Base-by-base conservation (phyloP, 768 basidiomycete species). In the Rhodotorula sphaerocarpa region DNA sequence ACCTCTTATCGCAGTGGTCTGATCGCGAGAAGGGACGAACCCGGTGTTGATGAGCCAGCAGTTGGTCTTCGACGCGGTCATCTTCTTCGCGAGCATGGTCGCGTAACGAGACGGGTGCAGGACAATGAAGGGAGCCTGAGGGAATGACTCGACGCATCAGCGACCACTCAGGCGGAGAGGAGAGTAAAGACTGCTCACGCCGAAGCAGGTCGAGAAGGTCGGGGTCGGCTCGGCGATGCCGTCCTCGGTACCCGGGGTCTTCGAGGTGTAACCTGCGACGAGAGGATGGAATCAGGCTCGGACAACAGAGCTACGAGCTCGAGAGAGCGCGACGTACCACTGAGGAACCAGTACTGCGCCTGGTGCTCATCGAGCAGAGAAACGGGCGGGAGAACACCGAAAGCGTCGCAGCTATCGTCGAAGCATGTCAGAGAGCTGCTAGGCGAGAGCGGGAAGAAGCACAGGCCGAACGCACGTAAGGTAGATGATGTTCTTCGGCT, bases 21-120 rank as follows among this genome's bases (percentile, higher is more conserved):
- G n/a, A n/a, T n/a, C n/a, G 34, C 36, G 12, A 36, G 10, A 39
- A 14, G 7, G 6, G 25, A 77, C 48, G 48, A 23, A 50, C 4
- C 78, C 93, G 5, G 93, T 99, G 85, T 99, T 97, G 83, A 99
- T 87, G 74, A 97, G 81, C 90, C 90, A 99, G 80, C 92, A 95
- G 77, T 90, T 77, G 71, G 91, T 90, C 58, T 88, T 82, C 79
- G 87, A 80, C 76, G 84, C 82, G 60, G 84, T 77, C 92, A 99
- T 97, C 72, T 87, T 84, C 70, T 89, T 86, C 0, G 93, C 90
- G 70, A 99, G 81, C 95, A 99, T 99, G 76, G 86, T 82, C 45
- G 95, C 93, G 77, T 99, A 99, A 66, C 91, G 86, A 41, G 45
- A 64, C 28, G 44, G 50, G 77, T 95, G 93, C 59, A 95, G 87